These are phyloP conservation scores for Akanthomyces dipterigenus DNA, from an alignment of 2,329 filamentous ascomycete genomes.

Conservation along the genomic window DNA sequence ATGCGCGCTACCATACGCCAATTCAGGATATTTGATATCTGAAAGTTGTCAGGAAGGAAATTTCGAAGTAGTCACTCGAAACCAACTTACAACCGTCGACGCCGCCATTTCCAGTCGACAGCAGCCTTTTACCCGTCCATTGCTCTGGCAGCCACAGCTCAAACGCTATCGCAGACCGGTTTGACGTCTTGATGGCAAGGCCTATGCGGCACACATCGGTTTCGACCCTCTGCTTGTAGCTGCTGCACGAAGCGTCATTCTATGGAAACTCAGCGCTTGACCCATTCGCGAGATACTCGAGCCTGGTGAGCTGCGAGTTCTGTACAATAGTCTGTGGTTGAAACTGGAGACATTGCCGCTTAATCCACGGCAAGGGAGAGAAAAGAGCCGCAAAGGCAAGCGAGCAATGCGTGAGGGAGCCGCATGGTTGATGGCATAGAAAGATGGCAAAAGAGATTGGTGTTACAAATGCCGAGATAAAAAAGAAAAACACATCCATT, in stretches of 20 bases:
- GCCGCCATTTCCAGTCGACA: conserved; percentile 43
- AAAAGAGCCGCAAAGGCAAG: background rate
- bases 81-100: conserved; percentile 34
- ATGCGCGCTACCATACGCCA: conserved; percentile 35
- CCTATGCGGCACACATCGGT: conserved; percentile 17
- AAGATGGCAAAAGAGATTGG: background rate
- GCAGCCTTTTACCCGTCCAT: conserved; percentile 37
- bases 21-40: conserved; percentile 38
- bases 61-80: no score
- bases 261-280: conserved; percentile 24
- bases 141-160: conserved; percentile 41
- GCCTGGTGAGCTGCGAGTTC: background rate
- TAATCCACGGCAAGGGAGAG: background rate
- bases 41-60: background rate
- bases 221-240: conserved; percentile 16
- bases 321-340: background rate
- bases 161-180: conserved; percentile 35
- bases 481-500: background rate
- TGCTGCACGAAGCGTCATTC: conserved; percentile 31
- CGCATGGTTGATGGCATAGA: background rate
- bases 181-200: conserved; percentile 22
- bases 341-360: background rate
- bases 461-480: background rate
- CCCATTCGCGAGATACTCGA: conserved; percentile 11
- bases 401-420: background rate